Evolutionary conservation across 1,284 basidiomycete genomes (phyloP).

Genomic region (Schizophyllum amplum): DNA sequence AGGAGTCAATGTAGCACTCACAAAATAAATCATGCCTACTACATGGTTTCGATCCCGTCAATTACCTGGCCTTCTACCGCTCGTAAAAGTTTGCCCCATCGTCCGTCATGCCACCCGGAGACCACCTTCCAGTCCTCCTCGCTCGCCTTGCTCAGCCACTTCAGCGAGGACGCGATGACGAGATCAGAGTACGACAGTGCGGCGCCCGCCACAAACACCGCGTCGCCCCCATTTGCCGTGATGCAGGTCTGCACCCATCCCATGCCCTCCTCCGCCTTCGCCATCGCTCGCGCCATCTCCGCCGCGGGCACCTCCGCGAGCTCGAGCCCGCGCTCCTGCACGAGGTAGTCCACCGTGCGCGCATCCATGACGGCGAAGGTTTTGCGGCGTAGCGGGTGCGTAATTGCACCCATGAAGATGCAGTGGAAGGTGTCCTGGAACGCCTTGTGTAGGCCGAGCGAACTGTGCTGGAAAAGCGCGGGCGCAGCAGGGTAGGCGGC

Average conservation of each 20-base stretch:
- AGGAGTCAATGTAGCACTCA: too few species aligned
- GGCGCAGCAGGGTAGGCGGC: slow-evolving; percentile 31
- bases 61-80: background rate
- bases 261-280: slow-evolving; percentile 21
- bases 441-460: slow-evolving; percentile 22
- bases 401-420: slow-evolving; percentile 13
- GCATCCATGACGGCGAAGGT: slow-evolving; percentile 26
- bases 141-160: slow-evolving; percentile 16
- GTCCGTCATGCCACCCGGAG: slow-evolving; percentile 14
- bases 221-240: slow-evolving; percentile 2
- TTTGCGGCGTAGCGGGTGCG: slow-evolving; percentile 20
- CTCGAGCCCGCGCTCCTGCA: slow-evolving; percentile 26
- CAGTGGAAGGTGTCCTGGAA: slow-evolving; percentile 17
- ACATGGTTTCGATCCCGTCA: background rate
- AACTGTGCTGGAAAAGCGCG: slow-evolving; percentile 18
- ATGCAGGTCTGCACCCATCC: slow-evolving; percentile 19
- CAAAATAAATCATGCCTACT: too few species aligned
- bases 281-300: slow-evolving; percentile 23
- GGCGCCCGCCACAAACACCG: slow-evolving; percentile 18
- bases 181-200: slow-evolving; percentile 20
- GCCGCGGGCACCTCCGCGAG: slow-evolving; percentile 17
- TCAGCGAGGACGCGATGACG: slow-evolving; percentile 15
- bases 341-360: slow-evolving; percentile 24
- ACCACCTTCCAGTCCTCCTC: slow-evolving; percentile 16
- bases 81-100: slow-evolving; percentile 13